Percentiles rank a stretch among this genome's conserved stretches.
Conservation (phyloP, 805 yeast species). For the Saccharomycopsis babjevae region DNA sequence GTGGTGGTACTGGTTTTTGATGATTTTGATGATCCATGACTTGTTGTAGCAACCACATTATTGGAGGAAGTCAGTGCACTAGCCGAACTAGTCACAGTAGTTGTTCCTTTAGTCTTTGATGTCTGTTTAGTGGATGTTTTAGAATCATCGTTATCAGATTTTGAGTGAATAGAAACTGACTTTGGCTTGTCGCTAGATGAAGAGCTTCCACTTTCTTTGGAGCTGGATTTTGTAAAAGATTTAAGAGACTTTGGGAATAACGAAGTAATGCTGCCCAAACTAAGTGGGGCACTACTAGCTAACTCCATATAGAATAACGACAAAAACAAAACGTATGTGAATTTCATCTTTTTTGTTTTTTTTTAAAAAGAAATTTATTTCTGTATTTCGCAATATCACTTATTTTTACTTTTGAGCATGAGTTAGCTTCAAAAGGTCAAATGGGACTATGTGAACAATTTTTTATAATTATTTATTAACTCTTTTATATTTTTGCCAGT, state of each 20-base stretch:
- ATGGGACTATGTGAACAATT: no score
- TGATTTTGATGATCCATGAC: neutral
- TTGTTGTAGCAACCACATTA: neutral
- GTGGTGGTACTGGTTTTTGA: neutral
- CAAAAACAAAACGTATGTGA: neutral
- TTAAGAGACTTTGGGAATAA: neutral
- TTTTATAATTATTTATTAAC: neutral
- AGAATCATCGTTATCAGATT: no score
- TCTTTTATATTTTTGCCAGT: neutral
- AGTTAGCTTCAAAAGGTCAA: no score
- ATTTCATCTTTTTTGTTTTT: neutral
- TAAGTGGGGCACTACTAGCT: neutral
- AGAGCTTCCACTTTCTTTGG: neutral
- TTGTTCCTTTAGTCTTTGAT: no score
- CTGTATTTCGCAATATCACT: no score
- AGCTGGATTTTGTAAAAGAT: neutral
- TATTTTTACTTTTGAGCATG: no score
- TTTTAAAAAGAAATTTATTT: no score
- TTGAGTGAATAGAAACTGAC: no score
- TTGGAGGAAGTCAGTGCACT: no score
- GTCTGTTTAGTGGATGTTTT: no score
- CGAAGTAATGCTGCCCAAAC: neutral
- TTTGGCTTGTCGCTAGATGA: neutral
- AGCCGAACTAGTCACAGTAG: no score
- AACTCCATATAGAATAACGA: neutral